phyloP scores from a whole-genome alignment of 1,139 yeast genomes.

The Suhomyces atakaporum region DNA sequence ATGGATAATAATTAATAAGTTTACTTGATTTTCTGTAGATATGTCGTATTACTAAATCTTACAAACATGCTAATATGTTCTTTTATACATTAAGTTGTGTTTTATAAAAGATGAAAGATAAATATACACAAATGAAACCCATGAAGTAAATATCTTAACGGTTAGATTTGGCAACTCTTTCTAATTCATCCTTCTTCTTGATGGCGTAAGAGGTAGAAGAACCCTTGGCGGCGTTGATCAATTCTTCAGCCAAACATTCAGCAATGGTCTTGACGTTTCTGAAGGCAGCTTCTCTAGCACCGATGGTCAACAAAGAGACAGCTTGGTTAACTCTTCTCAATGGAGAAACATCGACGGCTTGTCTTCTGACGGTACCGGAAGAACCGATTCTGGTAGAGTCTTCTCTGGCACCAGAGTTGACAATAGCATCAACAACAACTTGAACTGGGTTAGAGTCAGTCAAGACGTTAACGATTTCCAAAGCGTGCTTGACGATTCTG shows the following conservation, averaged over 20 bases:
- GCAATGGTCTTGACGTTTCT: slow-evolving; percentile 99
- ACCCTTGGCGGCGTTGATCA: slow-evolving; percentile 99
- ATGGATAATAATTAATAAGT: too few relatives aligned
- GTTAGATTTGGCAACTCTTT: slow-evolving; percentile 99
- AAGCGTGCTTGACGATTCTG: slow-evolving; percentile 98
- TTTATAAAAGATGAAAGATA: slow-evolving; percentile 17
- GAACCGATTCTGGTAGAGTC: slow-evolving; percentile 99
- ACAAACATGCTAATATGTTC: slow-evolving; percentile 4
- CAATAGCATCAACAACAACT: slow-evolving; percentile 98
- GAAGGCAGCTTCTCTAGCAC: slow-evolving; percentile 99
- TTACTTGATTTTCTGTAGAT: too few relatives aligned
- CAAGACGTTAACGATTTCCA: slow-evolving; percentile 95
- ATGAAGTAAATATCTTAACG: slow-evolving; percentile 61
- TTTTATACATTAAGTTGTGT: slow-evolving; percentile 20
- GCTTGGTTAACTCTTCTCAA: slow-evolving; percentile 99
- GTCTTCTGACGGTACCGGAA: slow-evolving; percentile 99
- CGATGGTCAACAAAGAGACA: slow-evolving; percentile 94
- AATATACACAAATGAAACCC: slow-evolving; percentile 23
- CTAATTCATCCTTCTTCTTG: slow-evolving; percentile 99
- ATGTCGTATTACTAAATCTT: too few relatives aligned
- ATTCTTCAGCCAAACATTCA: slow-evolving; percentile 99
- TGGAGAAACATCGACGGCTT: slow-evolving; percentile 99
- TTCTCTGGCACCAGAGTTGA: slow-evolving; percentile 99
- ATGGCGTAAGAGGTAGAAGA: slow-evolving; percentile 99
- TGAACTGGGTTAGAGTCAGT: slow-evolving; percentile 99